Evolutionary conservation across 345 rosid species (phyloP).

Genomic region (Eucalyptus camaldulensis): DNA sequence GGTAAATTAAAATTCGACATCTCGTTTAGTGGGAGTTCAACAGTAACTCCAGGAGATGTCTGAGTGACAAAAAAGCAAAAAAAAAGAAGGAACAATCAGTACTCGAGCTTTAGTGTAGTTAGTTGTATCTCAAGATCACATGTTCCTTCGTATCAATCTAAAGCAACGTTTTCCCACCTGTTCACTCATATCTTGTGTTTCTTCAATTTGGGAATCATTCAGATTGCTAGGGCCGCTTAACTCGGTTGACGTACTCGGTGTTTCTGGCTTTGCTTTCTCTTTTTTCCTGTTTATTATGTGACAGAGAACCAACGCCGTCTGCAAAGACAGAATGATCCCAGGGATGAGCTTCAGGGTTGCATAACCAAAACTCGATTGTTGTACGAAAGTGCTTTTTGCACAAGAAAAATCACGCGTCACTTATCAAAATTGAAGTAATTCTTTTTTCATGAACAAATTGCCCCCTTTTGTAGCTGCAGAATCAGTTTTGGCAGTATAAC

Average conservation of each 20-base stretch:
- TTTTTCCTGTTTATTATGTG: not conserved
- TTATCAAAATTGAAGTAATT: not conserved
- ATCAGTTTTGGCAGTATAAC: not conserved
- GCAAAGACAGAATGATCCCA: not conserved
- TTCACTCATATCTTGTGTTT: not conserved
- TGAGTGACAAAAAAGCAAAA: not conserved
- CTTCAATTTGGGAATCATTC: not conserved
- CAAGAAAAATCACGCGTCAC: not conserved
- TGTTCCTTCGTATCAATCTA: not conserved
- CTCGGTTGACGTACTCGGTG: not conserved
- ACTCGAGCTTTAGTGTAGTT: not conserved
- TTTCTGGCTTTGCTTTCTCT: not conserved
- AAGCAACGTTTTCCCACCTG: not conserved
- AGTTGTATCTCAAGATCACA: not conserved
- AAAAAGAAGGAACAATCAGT: not conserved
- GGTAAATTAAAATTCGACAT: not conserved
- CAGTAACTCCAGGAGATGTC: not conserved
- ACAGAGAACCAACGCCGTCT: not conserved
- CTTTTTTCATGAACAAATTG: not conserved
- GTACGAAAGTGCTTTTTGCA: not conserved
- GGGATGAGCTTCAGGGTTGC: not conserved
- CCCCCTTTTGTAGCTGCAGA: not conserved
- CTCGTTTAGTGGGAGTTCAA: not conserved
- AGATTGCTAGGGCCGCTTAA: not conserved
- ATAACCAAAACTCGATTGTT: not conserved